Base-by-base conservation (phyloP, 2,329 filamentous ascomycete genomes). In the Alternaria gansuensis region DNA sequence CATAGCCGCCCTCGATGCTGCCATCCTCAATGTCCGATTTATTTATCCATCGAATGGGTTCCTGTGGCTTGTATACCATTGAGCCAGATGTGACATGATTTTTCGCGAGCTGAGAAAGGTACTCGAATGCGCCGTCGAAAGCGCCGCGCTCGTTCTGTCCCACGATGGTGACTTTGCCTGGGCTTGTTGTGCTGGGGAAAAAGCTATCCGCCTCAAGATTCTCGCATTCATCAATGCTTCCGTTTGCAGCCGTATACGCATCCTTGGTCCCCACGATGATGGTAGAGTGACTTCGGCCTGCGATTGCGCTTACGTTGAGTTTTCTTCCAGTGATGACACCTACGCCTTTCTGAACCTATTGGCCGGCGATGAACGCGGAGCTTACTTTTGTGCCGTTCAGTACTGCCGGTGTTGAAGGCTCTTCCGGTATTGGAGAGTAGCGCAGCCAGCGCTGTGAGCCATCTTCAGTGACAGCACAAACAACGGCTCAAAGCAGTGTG, bases 11-110 rank as follows among this genome's bases (percentile, higher is more conserved):
- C 72, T 91, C 89, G 43, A 91, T 87, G 39, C 82, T 86, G 11
- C 88, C 84, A 57, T 88, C 84, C 72, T 91, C 79, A 64, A 91
- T 90, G 70, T 91, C 88, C 89, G 89, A 91, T 64, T 91, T 84
- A 68, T 91, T 91, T 0, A 86, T 83, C 89, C 88, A 91, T 63
- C 89, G 82, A 40, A 91, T 84, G 0, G 84, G 84, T 0, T 84
- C 86, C 56, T 82, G 81, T 0, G 88, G 87, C 62, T 84, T 89
- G 8, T 82, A 82, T 2, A 81, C 76, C 45, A 82, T 81, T 4
- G 81, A 71, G 0, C 82, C 79, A 1, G 79, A 65, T 0, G 81
- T 80, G 58, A 86, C 78, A 44, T 87, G 83, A 24, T 82, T 84
- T 70, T 87, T 87, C 0, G 83, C 85, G n/a, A 91, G 78, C 72